A percentile compares a stretch with the other conserved stretches of the same genome.
phyloP scores from a whole-genome alignment of 192 early-diverging fungal genomes.

The Chytriomyces confervae region DNA sequence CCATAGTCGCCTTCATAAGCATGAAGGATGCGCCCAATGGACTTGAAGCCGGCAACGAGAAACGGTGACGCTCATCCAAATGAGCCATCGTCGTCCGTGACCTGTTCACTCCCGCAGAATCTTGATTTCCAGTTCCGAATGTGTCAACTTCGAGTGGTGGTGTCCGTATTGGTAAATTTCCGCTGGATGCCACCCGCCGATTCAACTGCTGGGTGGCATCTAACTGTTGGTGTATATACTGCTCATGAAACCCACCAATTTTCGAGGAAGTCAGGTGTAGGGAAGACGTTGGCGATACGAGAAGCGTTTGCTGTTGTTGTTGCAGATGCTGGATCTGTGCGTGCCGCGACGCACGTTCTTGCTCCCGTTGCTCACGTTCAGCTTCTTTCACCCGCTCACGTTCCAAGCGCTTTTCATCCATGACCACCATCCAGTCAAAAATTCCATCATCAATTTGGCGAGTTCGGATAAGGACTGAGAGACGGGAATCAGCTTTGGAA shows the following conservation, averaged over 20 bases:
- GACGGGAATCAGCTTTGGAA: not conserved
- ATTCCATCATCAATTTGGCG: slow-evolving; percentile 87
- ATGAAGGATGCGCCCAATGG: not conserved
- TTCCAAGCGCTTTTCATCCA: slow-evolving; percentile 59
- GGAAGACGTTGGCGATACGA: slow-evolving; percentile 1
- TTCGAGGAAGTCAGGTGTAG: not conserved
- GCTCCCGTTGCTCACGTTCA: slow-evolving; percentile 48
- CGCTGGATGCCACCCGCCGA: not conserved
- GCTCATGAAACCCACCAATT: not conserved
- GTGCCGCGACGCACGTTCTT: slow-evolving; percentile 32
- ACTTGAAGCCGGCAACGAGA: not conserved
- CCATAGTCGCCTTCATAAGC: not conserved
- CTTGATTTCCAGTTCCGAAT: not conserved
- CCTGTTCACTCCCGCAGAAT: not conserved
- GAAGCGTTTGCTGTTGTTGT: not conserved
- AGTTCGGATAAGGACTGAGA: slow-evolving; percentile 50
- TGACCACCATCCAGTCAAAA: slow-evolving; percentile 89
- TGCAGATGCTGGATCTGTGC: slow-evolving; percentile 24
- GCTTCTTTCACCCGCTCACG: slow-evolving; percentile 45
- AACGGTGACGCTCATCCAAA: not conserved
- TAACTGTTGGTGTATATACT: too few species aligned
- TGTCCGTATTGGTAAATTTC: not conserved
- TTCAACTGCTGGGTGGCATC: too few species aligned
- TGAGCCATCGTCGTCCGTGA: not conserved
- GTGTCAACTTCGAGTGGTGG: not conserved